phyloP scores from a whole-genome alignment of 352 stramenopile species.

The Blastocystis sp. region DNA sequence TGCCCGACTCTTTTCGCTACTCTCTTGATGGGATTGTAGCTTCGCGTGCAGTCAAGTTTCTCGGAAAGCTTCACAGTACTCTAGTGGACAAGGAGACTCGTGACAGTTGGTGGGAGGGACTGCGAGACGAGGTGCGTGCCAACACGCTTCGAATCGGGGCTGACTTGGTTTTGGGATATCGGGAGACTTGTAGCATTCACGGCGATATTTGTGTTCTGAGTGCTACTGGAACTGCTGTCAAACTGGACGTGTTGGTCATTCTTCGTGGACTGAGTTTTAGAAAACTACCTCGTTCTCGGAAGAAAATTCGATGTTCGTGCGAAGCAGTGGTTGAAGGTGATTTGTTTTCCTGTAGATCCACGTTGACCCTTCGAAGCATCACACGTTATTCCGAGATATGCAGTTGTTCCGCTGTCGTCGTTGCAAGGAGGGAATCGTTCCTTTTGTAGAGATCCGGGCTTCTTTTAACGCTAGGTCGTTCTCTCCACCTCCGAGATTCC shows the following conservation, averaged over 20 bases:
- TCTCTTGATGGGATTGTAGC: slow-evolving; percentile 75
- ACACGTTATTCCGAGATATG: slow-evolving; percentile 52
- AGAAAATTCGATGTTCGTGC: slow-evolving; percentile 79
- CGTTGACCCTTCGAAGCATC: slow-evolving; percentile 14
- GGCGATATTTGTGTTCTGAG: slow-evolving; percentile 90
- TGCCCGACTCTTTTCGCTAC: slow-evolving; percentile 68
- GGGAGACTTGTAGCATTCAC: slow-evolving; percentile 88
- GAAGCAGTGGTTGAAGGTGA: slow-evolving; percentile 67
- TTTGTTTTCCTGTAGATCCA: background rate
- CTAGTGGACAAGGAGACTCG: slow-evolving; percentile 90
- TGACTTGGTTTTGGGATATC: slow-evolving; percentile 89
- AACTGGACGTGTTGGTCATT: slow-evolving; percentile 64
- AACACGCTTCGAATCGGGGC: slow-evolving; percentile 90
- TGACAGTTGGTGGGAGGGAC: slow-evolving; percentile 93
- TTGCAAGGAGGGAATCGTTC: background rate
- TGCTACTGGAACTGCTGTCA: slow-evolving; percentile 80
- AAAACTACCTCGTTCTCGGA: background rate
- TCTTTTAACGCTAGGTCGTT: slow-evolving; percentile 49
- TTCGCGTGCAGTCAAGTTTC: slow-evolving; percentile 77
- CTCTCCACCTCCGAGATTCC: slow-evolving; percentile 63
- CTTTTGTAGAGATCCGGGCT: background rate
- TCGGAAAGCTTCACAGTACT: slow-evolving; percentile 84
- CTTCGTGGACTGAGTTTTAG: background rate
- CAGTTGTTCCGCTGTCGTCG: background rate
- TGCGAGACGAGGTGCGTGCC: slow-evolving; percentile 89